Percentiles rank a stretch among this genome's conserved stretches.
phyloP scores from a whole-genome alignment of 225 moss, liverwort and hornwort species.

The Pleurozium schreberi region DNA sequence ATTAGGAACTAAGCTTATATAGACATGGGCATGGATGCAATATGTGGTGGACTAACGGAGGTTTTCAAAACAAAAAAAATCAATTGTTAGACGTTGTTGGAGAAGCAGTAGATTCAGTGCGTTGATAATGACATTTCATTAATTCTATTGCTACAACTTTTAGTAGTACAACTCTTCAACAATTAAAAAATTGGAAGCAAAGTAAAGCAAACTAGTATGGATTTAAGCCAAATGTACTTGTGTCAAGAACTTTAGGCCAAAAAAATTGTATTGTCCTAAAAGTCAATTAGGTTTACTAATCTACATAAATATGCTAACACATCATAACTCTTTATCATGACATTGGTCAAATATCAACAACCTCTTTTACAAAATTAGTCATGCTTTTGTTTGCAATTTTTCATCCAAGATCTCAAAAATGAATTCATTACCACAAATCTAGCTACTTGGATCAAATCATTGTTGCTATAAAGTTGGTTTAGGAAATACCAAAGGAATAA shows the following conservation, averaged over 20 bases:
- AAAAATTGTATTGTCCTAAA: too few species aligned
- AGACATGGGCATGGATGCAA: too few species aligned
- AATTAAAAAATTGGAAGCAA: fast-evolving
- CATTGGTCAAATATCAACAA: fast-evolving
- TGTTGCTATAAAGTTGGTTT: fast-evolving
- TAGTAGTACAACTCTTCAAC: neutral
- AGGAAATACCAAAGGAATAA: neutral
- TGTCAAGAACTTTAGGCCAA: neutral
- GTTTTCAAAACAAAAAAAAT: neutral
- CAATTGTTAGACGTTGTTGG: neutral
- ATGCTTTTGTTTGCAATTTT: neutral
- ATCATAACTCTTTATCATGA: neutral
- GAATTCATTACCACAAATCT: neutral
- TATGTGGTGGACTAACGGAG: neutral
- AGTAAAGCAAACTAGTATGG: fast-evolving
- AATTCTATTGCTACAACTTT: neutral
- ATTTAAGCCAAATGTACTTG: neutral
- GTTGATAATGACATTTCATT: neutral
- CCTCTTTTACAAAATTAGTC: neutral
- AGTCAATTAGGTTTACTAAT: neutral
- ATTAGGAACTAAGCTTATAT: too few species aligned
- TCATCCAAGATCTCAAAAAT: neutral
- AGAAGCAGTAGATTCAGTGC: neutral
- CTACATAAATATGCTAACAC: neutral
- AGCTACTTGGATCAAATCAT: too few species aligned